Conservation (phyloP, 2,329 filamentous ascomycete genomes). For the Claviceps pazoutovae region DNA sequence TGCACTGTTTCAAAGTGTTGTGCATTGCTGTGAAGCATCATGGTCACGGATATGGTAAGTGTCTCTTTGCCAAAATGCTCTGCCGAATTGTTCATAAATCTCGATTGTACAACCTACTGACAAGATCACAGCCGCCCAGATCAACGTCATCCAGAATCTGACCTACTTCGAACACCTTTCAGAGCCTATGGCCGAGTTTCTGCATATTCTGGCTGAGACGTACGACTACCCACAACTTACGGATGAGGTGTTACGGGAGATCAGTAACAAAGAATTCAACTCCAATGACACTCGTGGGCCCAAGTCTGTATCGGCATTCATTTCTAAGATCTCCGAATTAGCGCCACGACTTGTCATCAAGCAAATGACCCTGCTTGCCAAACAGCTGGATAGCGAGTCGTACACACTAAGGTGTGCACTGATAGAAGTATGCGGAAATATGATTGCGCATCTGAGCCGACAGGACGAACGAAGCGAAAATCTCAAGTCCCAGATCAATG, state of each 20-base stretch:
- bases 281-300: conserved; percentile 90
- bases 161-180: conserved; percentile 99
- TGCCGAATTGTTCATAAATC: too few relatives aligned
- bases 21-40: conserved; percentile 97
- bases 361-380: conserved; percentile 90
- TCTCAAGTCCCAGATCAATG: conserved; percentile 86
- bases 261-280: conserved; percentile 97
- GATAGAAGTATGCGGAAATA: conserved; percentile 93
- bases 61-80: too few relatives aligned
- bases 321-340: conserved; percentile 84
- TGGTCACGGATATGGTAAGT: conserved; percentile 80
- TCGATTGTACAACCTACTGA: conserved; percentile 13
- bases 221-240: conserved; percentile 94
- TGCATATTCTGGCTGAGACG: conserved; percentile 90
- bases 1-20: conserved; percentile 94
- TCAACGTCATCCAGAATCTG: conserved; percentile 91
- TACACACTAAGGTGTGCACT: conserved; percentile 88
- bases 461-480: conserved; percentile 86
- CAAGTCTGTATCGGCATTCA: conserved; percentile 90
- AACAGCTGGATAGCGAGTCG: conserved; percentile 92
- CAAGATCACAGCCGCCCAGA: conserved; percentile 61
- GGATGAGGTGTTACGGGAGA: conserved; percentile 83
- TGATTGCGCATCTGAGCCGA: conserved; percentile 80
- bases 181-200: conserved; percentile 95
- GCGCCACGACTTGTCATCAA: conserved; percentile 87